Conservation (phyloP, 2,329 filamentous ascomycete species). For the Colletotrichum aenigma region DNA sequence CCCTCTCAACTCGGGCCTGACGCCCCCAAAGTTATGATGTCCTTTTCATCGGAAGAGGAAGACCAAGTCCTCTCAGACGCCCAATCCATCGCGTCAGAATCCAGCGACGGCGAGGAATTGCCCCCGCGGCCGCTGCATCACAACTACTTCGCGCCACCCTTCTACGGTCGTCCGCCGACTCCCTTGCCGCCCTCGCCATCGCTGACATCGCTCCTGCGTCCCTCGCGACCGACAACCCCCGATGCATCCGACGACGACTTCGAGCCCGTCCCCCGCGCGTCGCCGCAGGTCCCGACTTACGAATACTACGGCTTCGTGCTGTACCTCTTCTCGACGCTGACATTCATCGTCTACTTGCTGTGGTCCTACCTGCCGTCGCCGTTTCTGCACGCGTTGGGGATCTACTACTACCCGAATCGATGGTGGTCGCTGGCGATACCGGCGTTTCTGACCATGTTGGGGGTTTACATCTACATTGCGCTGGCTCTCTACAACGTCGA, state of each 20-base stretch:
- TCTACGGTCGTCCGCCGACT: slow-evolving; percentile 96
- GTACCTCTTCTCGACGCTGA: slow-evolving; percentile 85
- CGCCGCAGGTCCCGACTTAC: slow-evolving; percentile 96
- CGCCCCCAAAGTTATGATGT: slow-evolving; percentile 6
- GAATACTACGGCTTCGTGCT: slow-evolving; percentile 99
- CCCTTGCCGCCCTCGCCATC: slow-evolving; percentile 92
- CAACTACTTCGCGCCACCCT: slow-evolving; percentile 76
- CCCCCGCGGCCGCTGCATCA: slow-evolving; percentile 52
- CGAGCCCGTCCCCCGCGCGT: slow-evolving; percentile 78
- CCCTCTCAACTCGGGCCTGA: background rate
- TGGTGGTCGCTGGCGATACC: slow-evolving; percentile 98
- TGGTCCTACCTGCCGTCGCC: slow-evolving; percentile 94
- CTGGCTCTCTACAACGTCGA: slow-evolving; percentile 90
- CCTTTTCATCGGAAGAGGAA: slow-evolving; percentile 22
- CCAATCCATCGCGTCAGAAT: slow-evolving; percentile 12
- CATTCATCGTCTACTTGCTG: slow-evolving; percentile 74
- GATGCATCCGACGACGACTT: slow-evolving; percentile 90
- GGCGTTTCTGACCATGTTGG: slow-evolving; percentile 83
- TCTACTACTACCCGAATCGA: slow-evolving; percentile 95
- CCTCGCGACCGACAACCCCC: slow-evolving; percentile 90
- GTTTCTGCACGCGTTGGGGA: slow-evolving; percentile 89
- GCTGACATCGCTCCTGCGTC: slow-evolving; percentile 87
- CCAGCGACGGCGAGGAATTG: slow-evolving; percentile 30
- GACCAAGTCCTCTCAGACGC: slow-evolving; percentile 19
- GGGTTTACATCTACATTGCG: slow-evolving; percentile 94